Percentiles rank a stretch among this genome's conserved stretches.
These are phyloP conservation scores for Colletotrichum siamense DNA, from an alignment of 2,329 filamentous ascomycete genomes.

Conservation along the genomic window DNA sequence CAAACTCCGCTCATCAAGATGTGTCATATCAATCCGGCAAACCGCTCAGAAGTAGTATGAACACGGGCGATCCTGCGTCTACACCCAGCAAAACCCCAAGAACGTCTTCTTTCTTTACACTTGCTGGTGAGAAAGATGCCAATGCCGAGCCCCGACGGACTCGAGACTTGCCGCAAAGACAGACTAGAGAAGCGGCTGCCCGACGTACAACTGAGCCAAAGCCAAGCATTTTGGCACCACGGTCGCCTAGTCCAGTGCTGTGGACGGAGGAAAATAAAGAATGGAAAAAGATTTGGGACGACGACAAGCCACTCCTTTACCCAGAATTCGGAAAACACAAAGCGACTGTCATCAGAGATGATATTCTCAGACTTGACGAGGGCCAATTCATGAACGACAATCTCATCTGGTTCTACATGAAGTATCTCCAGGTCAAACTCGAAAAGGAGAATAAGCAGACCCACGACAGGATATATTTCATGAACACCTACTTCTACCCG, in stretches of 20 bases:
- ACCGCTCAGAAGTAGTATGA: neutral
- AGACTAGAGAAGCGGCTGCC: neutral
- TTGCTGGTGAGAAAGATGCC: neutral
- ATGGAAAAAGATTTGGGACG: conserved; percentile 58
- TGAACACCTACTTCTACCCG: conserved; percentile 92
- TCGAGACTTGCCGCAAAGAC: neutral
- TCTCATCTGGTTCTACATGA: conserved; percentile 86
- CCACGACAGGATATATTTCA: conserved; percentile 77
- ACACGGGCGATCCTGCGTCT: neutral
- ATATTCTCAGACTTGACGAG: conserved; percentile 80
- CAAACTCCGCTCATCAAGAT: neutral
- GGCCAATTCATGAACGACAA: conserved; percentile 93
- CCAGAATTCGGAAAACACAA: conserved; percentile 63
- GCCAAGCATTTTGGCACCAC: conserved; percentile 10
- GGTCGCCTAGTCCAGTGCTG: conserved; percentile 25
- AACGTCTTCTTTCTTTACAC: neutral
- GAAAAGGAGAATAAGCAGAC: conserved; percentile 60
- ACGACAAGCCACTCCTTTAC: conserved; percentile 64
- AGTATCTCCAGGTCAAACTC: conserved; percentile 70
- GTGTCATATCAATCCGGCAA: neutral
- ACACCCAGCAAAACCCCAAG: neutral
- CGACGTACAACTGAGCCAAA: neutral
- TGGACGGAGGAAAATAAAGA: conserved; percentile 58
- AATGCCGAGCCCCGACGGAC: neutral
- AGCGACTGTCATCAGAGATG: conserved; percentile 71